Evolutionary conservation across 2,329 filamentous ascomycete genomes (phyloP).

Genomic region (Arthrobotrys sphaeroides): DNA sequence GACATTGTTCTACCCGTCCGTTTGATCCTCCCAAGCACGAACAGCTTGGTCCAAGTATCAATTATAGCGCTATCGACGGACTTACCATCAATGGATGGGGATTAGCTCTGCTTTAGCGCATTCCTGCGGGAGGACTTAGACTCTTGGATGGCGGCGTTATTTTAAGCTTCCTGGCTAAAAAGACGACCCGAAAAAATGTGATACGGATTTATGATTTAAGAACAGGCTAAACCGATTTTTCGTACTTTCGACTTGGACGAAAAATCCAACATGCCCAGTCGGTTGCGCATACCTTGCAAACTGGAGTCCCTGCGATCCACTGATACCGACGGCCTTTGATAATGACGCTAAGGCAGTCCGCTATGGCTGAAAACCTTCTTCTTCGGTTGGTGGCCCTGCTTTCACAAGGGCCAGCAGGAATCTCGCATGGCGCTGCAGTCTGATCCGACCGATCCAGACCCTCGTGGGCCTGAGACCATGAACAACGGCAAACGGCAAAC

Average conservation of each 20-base stretch:
- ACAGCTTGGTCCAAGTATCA: background rate
- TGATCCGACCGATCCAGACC: constrained; percentile 39
- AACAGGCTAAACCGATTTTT: background rate
- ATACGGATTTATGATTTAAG: constrained; percentile 6
- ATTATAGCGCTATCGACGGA: background rate
- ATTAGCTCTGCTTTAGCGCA: constrained; percentile 16
- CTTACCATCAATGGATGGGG: constrained; percentile 3
- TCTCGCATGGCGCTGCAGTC: constrained; percentile 23
- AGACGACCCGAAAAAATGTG: constrained; percentile 17
- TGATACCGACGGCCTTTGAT: background rate
- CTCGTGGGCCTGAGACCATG: constrained; percentile 7
- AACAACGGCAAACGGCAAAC: constrained; percentile 10
- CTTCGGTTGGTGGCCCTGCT: constrained; percentile 4
- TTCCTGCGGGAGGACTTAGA: constrained; percentile 18
- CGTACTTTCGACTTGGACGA: background rate
- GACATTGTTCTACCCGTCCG: constrained; percentile 18
- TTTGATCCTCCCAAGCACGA: background rate
- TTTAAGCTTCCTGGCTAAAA: constrained; percentile 8
- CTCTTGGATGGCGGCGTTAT: constrained; percentile 12
- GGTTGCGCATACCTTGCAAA: background rate
- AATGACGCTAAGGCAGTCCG: background rate
- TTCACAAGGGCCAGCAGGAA: constrained; percentile 10
- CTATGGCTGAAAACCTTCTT: background rate
- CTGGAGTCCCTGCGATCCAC: background rate
- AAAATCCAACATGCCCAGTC: constrained; percentile 8